Evolutionary conservation across 305 asterid species (phyloP).

Genomic region (Lippia alba): DNA sequence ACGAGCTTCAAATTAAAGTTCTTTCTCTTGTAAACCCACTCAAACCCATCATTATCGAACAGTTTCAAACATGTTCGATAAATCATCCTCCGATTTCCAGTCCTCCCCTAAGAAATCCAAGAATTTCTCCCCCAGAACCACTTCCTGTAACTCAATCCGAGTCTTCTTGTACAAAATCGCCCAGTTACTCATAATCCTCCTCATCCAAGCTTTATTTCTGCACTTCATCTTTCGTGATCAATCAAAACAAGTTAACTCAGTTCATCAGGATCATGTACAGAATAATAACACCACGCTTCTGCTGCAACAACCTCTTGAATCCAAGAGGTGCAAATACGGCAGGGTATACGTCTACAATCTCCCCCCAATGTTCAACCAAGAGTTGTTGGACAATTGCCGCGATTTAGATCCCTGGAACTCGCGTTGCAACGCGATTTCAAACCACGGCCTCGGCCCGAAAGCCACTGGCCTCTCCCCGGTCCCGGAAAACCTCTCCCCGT

Average conservation of each 20-base stretch:
- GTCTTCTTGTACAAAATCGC: constrained; percentile 38
- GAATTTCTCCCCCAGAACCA: constrained; percentile 7
- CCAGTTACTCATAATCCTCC: constrained; percentile 42
- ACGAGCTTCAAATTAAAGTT: constrained; percentile 6
- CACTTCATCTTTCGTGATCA: constrained; percentile 29
- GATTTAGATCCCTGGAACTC: constrained; percentile 67
- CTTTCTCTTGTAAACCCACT: no score
- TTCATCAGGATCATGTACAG: background rate
- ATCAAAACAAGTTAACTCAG: constrained; percentile 1
- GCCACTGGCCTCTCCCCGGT: constrained; percentile 58
- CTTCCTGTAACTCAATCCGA: background rate
- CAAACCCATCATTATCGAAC: background rate
- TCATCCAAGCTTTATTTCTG: constrained; percentile 48
- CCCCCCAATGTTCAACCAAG: constrained; percentile 41
- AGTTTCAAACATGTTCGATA: constrained; percentile 34
- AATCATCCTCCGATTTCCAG: constrained; percentile 26
- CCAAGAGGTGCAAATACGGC: no score
- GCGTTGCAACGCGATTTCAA: constrained; percentile 77
- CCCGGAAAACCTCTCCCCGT: constrained; percentile 44
- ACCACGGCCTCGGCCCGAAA: constrained; percentile 68
- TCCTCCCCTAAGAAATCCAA: constrained; percentile 38
- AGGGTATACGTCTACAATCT: constrained; percentile 53
- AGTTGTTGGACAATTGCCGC: constrained; percentile 43
- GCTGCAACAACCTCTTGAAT: no score
- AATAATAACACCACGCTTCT: no score